Conservation (phyloP, 352 stramenopile species). For the Peronospora farinosa region DNA sequence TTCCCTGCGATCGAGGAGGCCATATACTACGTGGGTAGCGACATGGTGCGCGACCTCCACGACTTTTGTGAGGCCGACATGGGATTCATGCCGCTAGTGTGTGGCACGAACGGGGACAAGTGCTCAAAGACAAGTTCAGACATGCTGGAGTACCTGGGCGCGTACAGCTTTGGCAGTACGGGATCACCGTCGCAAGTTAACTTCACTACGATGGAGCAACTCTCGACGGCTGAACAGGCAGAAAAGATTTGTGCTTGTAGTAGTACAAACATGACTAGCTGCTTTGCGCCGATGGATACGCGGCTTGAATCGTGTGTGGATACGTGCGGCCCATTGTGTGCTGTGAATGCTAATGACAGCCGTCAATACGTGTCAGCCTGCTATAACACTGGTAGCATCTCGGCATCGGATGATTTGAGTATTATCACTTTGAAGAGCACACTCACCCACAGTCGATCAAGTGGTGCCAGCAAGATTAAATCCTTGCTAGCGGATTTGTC, state of each 20-base stretch:
- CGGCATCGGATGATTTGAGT: constrained; percentile 9
- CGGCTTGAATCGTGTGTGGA: constrained; percentile 46
- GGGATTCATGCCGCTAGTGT: constrained; percentile 43
- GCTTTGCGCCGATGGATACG: constrained; percentile 45
- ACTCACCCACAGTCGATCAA: constrained; percentile 1
- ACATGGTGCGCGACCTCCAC: constrained; percentile 66
- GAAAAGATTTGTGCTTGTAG: constrained; percentile 49
- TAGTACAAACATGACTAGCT: constrained; percentile 28
- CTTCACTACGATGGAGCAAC: constrained; percentile 56
- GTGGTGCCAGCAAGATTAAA: constrained; percentile 28
- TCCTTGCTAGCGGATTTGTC: constrained; percentile 39
- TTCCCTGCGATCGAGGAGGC: constrained; percentile 65
- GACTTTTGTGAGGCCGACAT: constrained; percentile 60
- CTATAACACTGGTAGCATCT: constrained; percentile 21
- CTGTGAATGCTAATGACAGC: constrained; percentile 30
- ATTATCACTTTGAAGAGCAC: constrained; percentile 8
- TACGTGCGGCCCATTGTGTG: constrained; percentile 56
- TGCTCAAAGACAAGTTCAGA: constrained; percentile 52
- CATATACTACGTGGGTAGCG: constrained; percentile 60
- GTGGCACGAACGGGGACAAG: constrained; percentile 34
- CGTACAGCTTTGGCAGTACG: constrained; percentile 60
- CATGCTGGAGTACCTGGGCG: constrained; percentile 49
- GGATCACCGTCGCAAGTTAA: constrained; percentile 66
- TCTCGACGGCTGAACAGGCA: constrained; percentile 29
- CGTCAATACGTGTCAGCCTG: constrained; percentile 38